phyloP scores from a whole-genome alignment of 78 protist species.

The Dictyostelium firmibasis region DNA sequence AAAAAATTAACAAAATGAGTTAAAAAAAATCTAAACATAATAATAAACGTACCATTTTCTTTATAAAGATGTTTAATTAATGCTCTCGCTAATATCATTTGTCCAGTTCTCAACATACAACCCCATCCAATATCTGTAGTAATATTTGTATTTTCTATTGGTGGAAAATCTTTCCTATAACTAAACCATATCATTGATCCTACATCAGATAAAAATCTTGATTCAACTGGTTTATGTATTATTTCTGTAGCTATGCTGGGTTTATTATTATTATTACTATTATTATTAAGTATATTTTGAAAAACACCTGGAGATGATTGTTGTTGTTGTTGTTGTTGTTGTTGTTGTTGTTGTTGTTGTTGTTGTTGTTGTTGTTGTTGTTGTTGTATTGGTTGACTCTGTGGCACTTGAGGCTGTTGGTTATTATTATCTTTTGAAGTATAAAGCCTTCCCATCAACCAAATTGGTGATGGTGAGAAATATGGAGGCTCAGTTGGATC shows the following conservation, averaged over 20 bases:
- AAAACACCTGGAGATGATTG: not conserved
- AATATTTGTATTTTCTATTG: slow-evolving; percentile 43
- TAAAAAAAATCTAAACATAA: not conserved
- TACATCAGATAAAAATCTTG: slow-evolving; percentile 30
- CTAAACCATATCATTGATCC: slow-evolving; percentile 71
- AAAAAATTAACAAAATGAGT: not conserved
- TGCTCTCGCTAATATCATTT: slow-evolving; percentile 64
- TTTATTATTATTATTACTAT: not conserved
- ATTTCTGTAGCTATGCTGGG: not conserved
- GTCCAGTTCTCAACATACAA: slow-evolving; percentile 81
- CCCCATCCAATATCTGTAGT: slow-evolving; percentile 85
- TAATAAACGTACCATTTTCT: slow-evolving; percentile 2
- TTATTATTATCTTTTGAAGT: not conserved
- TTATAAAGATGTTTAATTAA: slow-evolving; percentile 34
- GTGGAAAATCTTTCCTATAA: slow-evolving; percentile 80
- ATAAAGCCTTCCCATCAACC: slow-evolving; percentile 56
- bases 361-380: not conserved
- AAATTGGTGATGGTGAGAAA: slow-evolving; percentile 30
- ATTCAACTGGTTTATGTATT: not conserved
- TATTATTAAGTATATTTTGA: not conserved
- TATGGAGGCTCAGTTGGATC: slow-evolving; percentile 37
- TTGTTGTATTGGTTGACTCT: not conserved
- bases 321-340: not conserved
- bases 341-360: not conserved
- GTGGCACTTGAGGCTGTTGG: not conserved